A percentile compares a stretch with the other conserved stretches of the same genome.
These are phyloP conservation scores for Pyrus communis DNA, from an alignment of 306 rosid species.

Conservation along the genomic window DNA sequence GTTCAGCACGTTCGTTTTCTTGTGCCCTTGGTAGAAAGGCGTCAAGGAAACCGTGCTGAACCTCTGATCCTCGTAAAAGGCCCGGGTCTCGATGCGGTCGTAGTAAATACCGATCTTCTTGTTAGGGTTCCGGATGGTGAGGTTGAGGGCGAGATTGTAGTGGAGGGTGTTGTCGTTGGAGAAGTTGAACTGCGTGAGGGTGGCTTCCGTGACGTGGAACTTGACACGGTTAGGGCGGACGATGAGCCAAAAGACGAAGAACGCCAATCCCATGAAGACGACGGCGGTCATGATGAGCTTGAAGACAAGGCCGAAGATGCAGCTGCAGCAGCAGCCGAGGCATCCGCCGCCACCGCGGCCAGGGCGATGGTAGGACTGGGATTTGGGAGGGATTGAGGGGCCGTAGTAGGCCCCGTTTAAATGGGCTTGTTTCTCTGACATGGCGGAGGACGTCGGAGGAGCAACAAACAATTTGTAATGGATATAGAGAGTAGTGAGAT, in stretches of 20 bases:
- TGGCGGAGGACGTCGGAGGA: not conserved
- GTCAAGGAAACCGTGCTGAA: constrained; percentile 4
- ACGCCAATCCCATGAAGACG: constrained; percentile 16
- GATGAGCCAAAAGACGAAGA: constrained; percentile 38
- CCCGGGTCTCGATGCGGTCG: constrained; percentile 50
- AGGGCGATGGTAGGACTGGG: constrained; percentile 25
- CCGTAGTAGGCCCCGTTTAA: constrained; percentile 84
- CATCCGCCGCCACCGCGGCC: constrained; percentile 29
- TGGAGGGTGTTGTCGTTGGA: constrained; percentile 18
- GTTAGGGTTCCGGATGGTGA: constrained; percentile 61
- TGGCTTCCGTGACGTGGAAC: constrained; percentile 42
- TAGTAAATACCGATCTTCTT: constrained; percentile 58
- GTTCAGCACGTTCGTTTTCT: constrained; percentile 34
- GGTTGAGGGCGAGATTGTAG: constrained; percentile 20
- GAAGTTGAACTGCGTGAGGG: constrained; percentile 48
- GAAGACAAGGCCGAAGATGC: constrained; percentile 36
- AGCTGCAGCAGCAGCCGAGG: constrained; percentile 28
- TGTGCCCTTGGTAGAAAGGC: constrained; percentile 62
- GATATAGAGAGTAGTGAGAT: not conserved
- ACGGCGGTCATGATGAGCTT: constrained; percentile 25
- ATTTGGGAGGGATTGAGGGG: constrained; percentile 60
- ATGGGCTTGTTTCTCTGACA: constrained; percentile 40
- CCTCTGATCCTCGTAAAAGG: constrained; percentile 35
- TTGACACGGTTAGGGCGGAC: constrained; percentile 47
- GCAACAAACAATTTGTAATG: not conserved